phyloP scores from a whole-genome alignment of 306 rosid species.

The Mucuna pruriens region DNA sequence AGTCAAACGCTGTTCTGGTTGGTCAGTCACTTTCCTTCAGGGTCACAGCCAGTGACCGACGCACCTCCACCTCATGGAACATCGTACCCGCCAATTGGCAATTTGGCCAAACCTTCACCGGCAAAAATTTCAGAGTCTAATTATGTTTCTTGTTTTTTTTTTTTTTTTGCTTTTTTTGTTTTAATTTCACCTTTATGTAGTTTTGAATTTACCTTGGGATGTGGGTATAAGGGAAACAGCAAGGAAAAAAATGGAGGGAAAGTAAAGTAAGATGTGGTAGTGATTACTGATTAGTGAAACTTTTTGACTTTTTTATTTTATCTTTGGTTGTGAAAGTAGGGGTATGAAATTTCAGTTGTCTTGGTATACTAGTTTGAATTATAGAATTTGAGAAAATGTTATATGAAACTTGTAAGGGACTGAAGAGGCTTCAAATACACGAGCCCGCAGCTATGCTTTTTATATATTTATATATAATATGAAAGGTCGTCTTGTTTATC shows the following conservation, averaged over 20 bases:
- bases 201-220: slow-evolving; percentile 37
- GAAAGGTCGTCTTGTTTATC: background rate
- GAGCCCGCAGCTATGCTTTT: slow-evolving; percentile 73
- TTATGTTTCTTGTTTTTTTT: background rate
- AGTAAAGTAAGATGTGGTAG: slow-evolving; percentile 24
- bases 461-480: background rate
- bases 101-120: slow-evolving; percentile 82
- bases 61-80: slow-evolving; percentile 75
- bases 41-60: slow-evolving; percentile 74
- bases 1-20: slow-evolving; percentile 57
- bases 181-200: background rate
- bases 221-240: slow-evolving; percentile 34
- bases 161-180: background rate
- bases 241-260: background rate
- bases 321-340: background rate
- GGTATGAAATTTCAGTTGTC: background rate
- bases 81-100: slow-evolving; percentile 74
- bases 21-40: slow-evolving; percentile 90
- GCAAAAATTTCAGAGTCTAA: slow-evolving; percentile 69
- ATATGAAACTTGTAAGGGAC: slow-evolving; percentile 43
- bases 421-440: slow-evolving; percentile 67
- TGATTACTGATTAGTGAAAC: slow-evolving; percentile 40
- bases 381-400: slow-evolving; percentile 23
- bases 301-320: slow-evolving; percentile 36
- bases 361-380: slow-evolving; percentile 36